Conservation (phyloP, 148 eudicot genomes). For the Spergularia bocconei region DNA sequence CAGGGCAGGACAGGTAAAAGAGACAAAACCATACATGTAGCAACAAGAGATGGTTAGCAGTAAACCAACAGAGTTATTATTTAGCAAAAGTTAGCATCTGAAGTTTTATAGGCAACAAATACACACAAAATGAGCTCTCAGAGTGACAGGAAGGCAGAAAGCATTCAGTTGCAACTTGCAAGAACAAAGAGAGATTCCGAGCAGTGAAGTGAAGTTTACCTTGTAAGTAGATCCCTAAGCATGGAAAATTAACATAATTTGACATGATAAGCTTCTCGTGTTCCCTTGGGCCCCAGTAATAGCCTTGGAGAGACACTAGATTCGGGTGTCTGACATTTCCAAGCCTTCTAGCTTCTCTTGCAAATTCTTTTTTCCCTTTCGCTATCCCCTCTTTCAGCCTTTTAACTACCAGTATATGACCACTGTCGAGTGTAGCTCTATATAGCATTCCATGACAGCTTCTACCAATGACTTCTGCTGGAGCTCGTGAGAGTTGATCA, state of each 20-base stretch:
- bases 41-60: too few species aligned
- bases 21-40: too few species aligned
- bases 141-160: neutral
- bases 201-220: slow-evolving; percentile 31
- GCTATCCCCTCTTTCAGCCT: slow-evolving; percentile 67
- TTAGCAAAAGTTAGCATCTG: neutral
- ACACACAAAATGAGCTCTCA: neutral
- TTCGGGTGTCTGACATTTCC: slow-evolving; percentile 60
- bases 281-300: slow-evolving; percentile 75
- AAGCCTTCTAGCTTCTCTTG: slow-evolving; percentile 68
- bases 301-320: slow-evolving; percentile 61
- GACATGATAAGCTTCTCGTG: slow-evolving; percentile 69
- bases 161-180: neutral
- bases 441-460: slow-evolving; percentile 70
- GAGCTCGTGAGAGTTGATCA: slow-evolving; percentile 63
- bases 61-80: too few species aligned
- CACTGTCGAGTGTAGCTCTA: slow-evolving; percentile 51
- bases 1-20: too few species aligned
- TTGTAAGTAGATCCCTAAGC: slow-evolving; percentile 61
- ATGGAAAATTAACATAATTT: slow-evolving; percentile 52
- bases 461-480: slow-evolving; percentile 64
- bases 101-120: neutral
- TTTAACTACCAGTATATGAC: slow-evolving; percentile 52
- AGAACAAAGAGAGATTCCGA: neutral
- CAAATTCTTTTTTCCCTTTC: slow-evolving; percentile 67